phyloP scores from a whole-genome alignment of 2,329 filamentous ascomycete species.

The Cadophora gregata region DNA sequence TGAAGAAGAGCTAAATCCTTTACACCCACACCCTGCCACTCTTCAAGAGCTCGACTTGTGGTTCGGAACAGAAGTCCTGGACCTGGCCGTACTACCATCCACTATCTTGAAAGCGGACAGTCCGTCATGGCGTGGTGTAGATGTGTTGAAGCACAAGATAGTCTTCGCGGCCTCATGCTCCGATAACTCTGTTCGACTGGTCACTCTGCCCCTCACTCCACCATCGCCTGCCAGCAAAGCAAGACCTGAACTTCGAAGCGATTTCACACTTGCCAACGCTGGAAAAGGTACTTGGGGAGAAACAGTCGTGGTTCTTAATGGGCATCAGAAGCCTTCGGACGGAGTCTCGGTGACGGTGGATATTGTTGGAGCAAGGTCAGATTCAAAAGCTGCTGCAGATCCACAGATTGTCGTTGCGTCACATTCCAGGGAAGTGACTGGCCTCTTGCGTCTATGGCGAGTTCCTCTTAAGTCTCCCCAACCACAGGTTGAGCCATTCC shows the following conservation, averaged over 20 bases:
- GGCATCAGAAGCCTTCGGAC: constrained; percentile 59
- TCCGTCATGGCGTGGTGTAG: constrained; percentile 51
- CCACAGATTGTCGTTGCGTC: constrained; percentile 63
- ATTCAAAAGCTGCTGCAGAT: constrained; percentile 38
- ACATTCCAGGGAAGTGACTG: constrained; percentile 64
- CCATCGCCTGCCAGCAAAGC: constrained; percentile 65
- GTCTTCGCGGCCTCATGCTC: constrained; percentile 66
- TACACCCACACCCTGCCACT: constrained; percentile 57
- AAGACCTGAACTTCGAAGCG: constrained; percentile 56
- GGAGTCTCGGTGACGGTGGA: constrained; percentile 60
- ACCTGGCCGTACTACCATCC: constrained; percentile 61
- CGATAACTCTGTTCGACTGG: constrained; percentile 60
- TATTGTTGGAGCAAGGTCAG: constrained; percentile 37
- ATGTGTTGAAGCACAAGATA: constrained; percentile 60
- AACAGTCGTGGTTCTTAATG: constrained; percentile 58
- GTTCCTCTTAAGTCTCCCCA: constrained; percentile 50
- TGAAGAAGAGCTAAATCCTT: constrained; percentile 47
- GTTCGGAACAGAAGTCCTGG: constrained; percentile 60
- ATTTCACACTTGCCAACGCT: constrained; percentile 58
- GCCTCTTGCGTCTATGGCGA: constrained; percentile 64
- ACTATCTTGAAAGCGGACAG: constrained; percentile 57
- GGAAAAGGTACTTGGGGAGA: constrained; percentile 70
- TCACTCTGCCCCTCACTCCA: constrained; percentile 65
- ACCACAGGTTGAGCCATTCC: constrained; percentile 56
- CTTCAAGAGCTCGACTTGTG: constrained; percentile 66